phyloP scores from a whole-genome alignment of 2,329 filamentous ascomycete genomes.

The Cladophialophora carrionii region DNA sequence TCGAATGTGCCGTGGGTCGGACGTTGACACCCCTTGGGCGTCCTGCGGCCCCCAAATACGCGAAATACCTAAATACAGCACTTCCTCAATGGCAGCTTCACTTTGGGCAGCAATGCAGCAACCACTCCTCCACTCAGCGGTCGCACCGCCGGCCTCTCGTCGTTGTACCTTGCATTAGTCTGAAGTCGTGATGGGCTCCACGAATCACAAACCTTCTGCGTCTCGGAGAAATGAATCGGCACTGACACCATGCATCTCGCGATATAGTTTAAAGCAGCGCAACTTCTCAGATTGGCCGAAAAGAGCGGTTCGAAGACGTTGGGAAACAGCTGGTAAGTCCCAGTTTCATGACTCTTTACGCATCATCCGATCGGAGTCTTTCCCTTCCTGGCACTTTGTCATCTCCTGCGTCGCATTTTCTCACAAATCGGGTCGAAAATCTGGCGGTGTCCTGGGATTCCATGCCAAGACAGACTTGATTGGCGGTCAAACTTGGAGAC shows the following conservation, averaged over 20 bases:
- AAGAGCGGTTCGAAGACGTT: slow-evolving; percentile 84
- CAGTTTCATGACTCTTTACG: slow-evolving; percentile 23
- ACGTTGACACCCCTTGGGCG: slow-evolving; percentile 20
- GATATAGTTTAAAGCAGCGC: slow-evolving; percentile 73
- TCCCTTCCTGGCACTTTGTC: slow-evolving; percentile 9
- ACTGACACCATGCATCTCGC: slow-evolving; percentile 50
- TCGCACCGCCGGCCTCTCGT: slow-evolving; percentile 15
- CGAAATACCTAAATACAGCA: slow-evolving; percentile 33
- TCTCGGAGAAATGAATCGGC: slow-evolving; percentile 30
- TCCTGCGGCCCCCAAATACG: slow-evolving; percentile 34
- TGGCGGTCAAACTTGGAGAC: slow-evolving; percentile 30
- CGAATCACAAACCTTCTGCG: slow-evolving; percentile 45
- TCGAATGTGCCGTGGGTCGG: slow-evolving; percentile 8
- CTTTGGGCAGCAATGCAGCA: slow-evolving; percentile 46
- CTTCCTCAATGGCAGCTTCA: slow-evolving; percentile 37
- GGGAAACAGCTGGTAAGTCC: slow-evolving; percentile 88
- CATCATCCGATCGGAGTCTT: slow-evolving; percentile 22
- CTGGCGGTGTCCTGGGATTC: slow-evolving; percentile 22
- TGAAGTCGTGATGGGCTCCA: slow-evolving; percentile 12
- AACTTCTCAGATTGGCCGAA: slow-evolving; percentile 91
- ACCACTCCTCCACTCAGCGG: slow-evolving; percentile 26
- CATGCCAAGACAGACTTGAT: slow-evolving; percentile 33
- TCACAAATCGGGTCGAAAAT: slow-evolving; percentile 29
- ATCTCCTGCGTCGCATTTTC: slow-evolving; percentile 17
- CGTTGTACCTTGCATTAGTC: slow-evolving; percentile 38